Evolutionary conservation across 129 eudicot genomes (phyloP), one percentile per base, ranked within the genome.

Genomic region (Mikania micrantha): DNA sequence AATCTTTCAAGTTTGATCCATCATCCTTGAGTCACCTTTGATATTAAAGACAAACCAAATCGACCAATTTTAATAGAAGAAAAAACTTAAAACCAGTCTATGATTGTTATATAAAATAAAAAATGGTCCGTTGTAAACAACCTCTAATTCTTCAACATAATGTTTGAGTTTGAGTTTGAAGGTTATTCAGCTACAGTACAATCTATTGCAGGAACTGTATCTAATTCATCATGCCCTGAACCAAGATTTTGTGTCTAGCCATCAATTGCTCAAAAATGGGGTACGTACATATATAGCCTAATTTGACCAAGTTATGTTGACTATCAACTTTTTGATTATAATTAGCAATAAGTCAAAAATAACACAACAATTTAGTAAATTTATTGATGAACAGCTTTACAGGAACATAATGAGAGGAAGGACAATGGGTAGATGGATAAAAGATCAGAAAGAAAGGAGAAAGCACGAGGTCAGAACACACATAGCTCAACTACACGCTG

Each of bases 401-500:
- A 81, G 80, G 69, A 88, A 71, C 76, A 76, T 85, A 22, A 71
- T 88, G 84, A 83, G 85, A 79, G 87, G 96, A 45, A 81, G 84
- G 68, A 83, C 85, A n/a, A 82, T 80, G 88, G 96, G 97, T 1
- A 78, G 95, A 70, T 77, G 95, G 90, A 72, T 85, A 19, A 91
- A 91, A 74, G 97, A 88, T 40, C 97, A 91, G 69, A 88, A 85
- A 71, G 97, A 88, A 67, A 81, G 82, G 45, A 84, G 84, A 67
- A 91, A 85, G 54, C 90, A 91, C 19, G 97, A 91, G 71, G 58
- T 79, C 22, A 73, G 97, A 75, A 85, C 89, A 56, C 94, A 88
- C 74, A 88, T 84, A 39, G 96, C 97, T 45, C 97, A 87, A 59
- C 52, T 91, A 69, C 97, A 91, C 58, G 97, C 95, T 54, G 93